Conservation (phyloP, 2,329 filamentous ascomycete species). For the Colletotrichum acutatum region DNA sequence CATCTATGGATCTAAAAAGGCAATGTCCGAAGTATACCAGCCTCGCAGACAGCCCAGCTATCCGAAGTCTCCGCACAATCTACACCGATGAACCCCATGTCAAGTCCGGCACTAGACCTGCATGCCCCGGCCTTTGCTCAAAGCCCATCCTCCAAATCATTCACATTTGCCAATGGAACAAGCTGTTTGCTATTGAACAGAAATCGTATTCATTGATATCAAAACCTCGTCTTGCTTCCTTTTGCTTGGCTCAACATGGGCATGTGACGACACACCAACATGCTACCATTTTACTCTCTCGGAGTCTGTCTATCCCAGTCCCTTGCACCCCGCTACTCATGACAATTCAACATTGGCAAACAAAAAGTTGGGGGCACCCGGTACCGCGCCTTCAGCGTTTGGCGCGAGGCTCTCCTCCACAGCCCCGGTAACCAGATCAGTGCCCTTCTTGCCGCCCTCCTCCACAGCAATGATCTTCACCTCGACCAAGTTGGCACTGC, state of each 20-base stretch:
- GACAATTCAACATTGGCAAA: slow-evolving; percentile 80
- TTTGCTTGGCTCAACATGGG: background rate
- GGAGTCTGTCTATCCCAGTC: background rate
- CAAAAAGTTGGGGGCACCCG: slow-evolving; percentile 82
- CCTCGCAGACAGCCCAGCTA: background rate
- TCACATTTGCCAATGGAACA: background rate
- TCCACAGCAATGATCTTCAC: slow-evolving; percentile 79
- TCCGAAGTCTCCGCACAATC: background rate
- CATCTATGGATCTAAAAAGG: no score
- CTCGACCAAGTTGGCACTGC: slow-evolving; percentile 74
- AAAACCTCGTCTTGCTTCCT: slow-evolving; percentile 13
- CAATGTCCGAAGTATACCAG: no score
- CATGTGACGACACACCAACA: background rate
- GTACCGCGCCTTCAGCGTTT: slow-evolving; percentile 79
- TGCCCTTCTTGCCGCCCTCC: slow-evolving; percentile 75
- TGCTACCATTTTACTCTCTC: background rate
- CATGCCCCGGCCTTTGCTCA: background rate
- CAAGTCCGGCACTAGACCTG: slow-evolving; percentile 5
- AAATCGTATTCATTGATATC: slow-evolving; percentile 15
- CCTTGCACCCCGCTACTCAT: background rate
- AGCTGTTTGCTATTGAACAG: background rate
- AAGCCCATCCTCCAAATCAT: background rate
- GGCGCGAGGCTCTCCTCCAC: slow-evolving; percentile 70
- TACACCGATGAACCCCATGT: background rate
- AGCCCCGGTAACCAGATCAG: slow-evolving; percentile 61